Percentiles rank a stretch among this genome's conserved stretches.
Evolutionary conservation across 1,284 basidiomycete genomes (phyloP).

Genomic region (Melampsora americana): DNA sequence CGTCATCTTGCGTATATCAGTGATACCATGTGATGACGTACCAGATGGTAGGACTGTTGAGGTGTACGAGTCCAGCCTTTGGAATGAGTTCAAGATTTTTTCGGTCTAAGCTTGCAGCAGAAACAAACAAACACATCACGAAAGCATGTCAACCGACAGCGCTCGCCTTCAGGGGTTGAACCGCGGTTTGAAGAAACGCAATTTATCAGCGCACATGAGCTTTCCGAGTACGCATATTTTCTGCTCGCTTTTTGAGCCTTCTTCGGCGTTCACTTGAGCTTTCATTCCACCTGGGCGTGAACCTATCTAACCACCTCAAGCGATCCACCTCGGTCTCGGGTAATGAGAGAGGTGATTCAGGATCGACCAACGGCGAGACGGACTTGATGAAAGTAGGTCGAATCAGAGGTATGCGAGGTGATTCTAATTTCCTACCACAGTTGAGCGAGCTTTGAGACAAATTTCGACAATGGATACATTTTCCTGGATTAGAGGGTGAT

Average conservation of each 20-base stretch:
- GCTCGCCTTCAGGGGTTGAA: not conserved
- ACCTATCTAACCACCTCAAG: constrained; percentile 26
- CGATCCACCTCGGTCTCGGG: constrained; percentile 21
- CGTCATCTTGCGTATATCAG: no score
- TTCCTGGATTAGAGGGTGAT: not conserved
- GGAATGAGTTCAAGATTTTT: constrained; percentile 30
- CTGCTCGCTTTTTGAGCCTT: constrained; percentile 15
- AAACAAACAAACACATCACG: not conserved
- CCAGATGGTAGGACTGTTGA: constrained; percentile 29
- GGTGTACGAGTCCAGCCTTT: constrained; percentile 30
- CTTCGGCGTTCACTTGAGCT: constrained; percentile 7
- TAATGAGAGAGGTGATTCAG: constrained; percentile 13
- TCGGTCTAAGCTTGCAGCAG: constrained; percentile 26
- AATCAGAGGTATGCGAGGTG: constrained; percentile 14
- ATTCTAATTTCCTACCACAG: constrained; percentile 3
- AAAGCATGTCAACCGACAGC: not conserved
- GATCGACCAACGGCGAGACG: constrained; percentile 31
- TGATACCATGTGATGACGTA: constrained; percentile 2
- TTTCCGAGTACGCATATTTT: constrained; percentile 13
- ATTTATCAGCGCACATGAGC: constrained; percentile 18
- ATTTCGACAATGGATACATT: not conserved
- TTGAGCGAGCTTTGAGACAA: not conserved
- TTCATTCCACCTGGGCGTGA: constrained; percentile 33
- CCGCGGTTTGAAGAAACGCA: not conserved
- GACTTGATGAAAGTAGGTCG: not conserved